Conservation (phyloP, 2,329 filamentous ascomycete genomes). For the Metarhizium humberi region DNA sequence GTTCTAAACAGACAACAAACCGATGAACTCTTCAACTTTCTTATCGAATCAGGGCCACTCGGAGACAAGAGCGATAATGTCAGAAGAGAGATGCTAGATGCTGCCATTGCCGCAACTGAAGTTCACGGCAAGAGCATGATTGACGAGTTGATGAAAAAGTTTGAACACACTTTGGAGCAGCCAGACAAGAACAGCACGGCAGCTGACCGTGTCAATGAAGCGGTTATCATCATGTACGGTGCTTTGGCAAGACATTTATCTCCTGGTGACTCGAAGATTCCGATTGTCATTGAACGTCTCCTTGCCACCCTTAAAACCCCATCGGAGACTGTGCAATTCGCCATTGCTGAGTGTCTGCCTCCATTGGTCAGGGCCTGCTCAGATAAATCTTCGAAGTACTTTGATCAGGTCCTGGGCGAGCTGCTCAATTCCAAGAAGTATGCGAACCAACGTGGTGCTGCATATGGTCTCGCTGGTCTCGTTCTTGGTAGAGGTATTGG, state of each 20-base stretch:
- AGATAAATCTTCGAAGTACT: slow-evolving; percentile 69
- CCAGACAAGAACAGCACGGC: slow-evolving; percentile 74
- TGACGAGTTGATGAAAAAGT: slow-evolving; percentile 83
- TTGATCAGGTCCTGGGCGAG: slow-evolving; percentile 70
- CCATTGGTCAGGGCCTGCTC: slow-evolving; percentile 77
- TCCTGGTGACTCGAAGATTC: slow-evolving; percentile 76
- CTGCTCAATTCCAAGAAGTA: slow-evolving; percentile 86
- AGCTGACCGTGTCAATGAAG: slow-evolving; percentile 88
- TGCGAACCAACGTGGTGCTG: slow-evolving; percentile 83
- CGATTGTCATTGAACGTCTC: slow-evolving; percentile 77
- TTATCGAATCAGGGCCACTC: slow-evolving; percentile 81
- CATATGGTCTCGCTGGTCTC: slow-evolving; percentile 87
- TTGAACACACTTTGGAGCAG: slow-evolving; percentile 79
- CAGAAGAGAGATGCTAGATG: slow-evolving; percentile 83
- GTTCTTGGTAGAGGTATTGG: slow-evolving; percentile 80
- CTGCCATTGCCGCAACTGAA: slow-evolving; percentile 73
- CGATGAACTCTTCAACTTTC: slow-evolving; percentile 70
- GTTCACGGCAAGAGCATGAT: slow-evolving; percentile 73
- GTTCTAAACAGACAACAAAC: slow-evolving; percentile 61
- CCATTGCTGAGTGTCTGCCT: slow-evolving; percentile 87
- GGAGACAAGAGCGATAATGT: slow-evolving; percentile 72
- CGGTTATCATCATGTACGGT: slow-evolving; percentile 95
- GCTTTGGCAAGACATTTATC: slow-evolving; percentile 83
- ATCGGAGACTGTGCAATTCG: slow-evolving; percentile 94
- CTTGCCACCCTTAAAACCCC: slow-evolving; percentile 85